Conservation (phyloP, 2,329 filamentous ascomycete genomes). For the Alternaria brassicae region DNA sequence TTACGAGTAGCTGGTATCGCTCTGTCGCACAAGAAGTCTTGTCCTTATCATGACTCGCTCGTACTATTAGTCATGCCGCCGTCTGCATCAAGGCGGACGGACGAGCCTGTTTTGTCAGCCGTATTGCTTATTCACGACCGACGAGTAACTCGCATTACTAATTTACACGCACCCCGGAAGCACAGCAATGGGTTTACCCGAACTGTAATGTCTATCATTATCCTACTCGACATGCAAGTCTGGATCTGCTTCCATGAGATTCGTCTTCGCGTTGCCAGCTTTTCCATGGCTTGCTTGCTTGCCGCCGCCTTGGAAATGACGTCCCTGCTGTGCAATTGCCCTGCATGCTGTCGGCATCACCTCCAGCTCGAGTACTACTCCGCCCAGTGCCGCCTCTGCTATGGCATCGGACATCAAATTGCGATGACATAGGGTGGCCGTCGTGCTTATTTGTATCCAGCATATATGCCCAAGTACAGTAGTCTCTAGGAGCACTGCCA, state of each 20-base stretch:
- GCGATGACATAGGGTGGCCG: constrained; percentile 16
- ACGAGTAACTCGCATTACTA: constrained; percentile 17
- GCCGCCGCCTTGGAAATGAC: constrained; percentile 6
- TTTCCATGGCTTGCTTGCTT: constrained; percentile 9
- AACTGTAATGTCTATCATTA: constrained; percentile 10
- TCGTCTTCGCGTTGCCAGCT: constrained; percentile 9
- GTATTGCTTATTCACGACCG: constrained; percentile 19
- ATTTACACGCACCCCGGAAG: constrained; percentile 13
- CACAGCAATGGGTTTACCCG: constrained; percentile 9
- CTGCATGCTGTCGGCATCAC: constrained; percentile 12
- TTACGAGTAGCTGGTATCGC: neutral
- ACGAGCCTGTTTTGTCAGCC: neutral
- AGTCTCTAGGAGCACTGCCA: neutral
- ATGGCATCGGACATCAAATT: constrained; percentile 3
- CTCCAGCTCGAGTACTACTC: constrained; percentile 10
- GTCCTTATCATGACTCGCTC: neutral
- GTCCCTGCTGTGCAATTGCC: constrained; percentile 5
- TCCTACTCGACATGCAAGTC: neutral
- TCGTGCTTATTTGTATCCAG: neutral
- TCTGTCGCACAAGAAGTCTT: neutral
- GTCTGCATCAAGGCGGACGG: neutral
- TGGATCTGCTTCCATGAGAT: neutral
- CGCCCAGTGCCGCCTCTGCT: constrained; percentile 2
- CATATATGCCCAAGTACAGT: constrained; percentile 6
- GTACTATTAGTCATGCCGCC: neutral